Evolutionary conservation across 23 red algal genomes (phyloP).

Genomic region (Agarophyton chilense): DNA sequence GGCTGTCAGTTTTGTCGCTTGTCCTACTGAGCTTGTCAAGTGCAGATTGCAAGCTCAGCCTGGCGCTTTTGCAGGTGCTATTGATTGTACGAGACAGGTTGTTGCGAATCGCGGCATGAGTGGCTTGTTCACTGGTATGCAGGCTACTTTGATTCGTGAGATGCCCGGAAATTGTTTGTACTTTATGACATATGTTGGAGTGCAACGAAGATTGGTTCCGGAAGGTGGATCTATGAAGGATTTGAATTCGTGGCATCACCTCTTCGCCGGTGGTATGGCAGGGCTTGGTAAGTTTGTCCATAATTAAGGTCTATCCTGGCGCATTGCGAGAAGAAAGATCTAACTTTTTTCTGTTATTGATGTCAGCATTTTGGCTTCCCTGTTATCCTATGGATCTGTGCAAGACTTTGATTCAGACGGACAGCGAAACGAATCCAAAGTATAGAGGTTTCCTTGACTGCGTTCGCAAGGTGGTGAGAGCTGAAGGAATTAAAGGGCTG

Average conservation of each 20-base stretch:
- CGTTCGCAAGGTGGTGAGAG: conserved; percentile 47
- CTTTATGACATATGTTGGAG: conserved; percentile 76
- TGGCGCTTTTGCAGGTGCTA: conserved; percentile 64
- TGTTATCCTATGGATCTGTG: conserved; percentile 84
- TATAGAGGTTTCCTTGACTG: conserved; percentile 73
- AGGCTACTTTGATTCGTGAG: conserved; percentile 77
- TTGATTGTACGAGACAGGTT: conserved; percentile 80
- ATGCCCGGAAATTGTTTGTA: conserved; percentile 75
- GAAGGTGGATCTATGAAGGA: conserved; percentile 41
- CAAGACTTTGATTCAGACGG: conserved; percentile 89
- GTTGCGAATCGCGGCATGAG: conserved; percentile 53
- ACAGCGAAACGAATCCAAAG: conserved; percentile 71
- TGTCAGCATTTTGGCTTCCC: conserved; percentile 43
- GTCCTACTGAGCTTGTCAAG: conserved; percentile 89
- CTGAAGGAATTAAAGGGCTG: conserved; percentile 71
- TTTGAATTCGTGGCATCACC: conserved; percentile 47
- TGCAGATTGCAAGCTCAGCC: conserved; percentile 81
- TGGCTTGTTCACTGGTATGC: conserved; percentile 79
- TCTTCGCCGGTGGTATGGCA: conserved; percentile 71
- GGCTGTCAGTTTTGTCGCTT: conserved; percentile 76
- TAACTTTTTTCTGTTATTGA: neutral
- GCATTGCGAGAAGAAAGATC: neutral
- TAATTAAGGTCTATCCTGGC: neutral
- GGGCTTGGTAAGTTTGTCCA: conserved; percentile 62
- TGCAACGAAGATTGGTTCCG: conserved; percentile 38